Evolutionary conservation across 1,284 basidiomycete genomes (phyloP), one percentile per base, ranked within the genome.

Genomic region (Trichosporon coremiiforme): DNA sequence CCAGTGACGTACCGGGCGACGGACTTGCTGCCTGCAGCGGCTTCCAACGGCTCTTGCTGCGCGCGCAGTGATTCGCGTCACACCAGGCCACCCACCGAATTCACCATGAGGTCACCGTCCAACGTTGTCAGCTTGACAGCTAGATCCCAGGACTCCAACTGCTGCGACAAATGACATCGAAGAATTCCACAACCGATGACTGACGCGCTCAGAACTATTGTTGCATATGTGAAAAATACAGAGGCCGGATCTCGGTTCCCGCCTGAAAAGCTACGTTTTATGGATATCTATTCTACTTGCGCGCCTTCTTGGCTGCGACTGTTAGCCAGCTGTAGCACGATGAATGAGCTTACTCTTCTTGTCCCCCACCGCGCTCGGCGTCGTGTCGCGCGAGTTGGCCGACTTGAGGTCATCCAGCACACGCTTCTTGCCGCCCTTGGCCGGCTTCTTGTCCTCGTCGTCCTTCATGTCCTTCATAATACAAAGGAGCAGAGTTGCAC

Each of bases 401-500:
- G 78, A 76, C 73, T 84, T 84, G 66, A 84, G 70, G 41, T 85
- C 84, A 64, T 85, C 85, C 35, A 85, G 73, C 3, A 81, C 77
- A 33, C 85, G 81, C 76, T 85, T 85, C 84, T 82, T 83, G 67
- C 79, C 81, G 10, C 71, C 77, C 71, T 78, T 78, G n/a, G 78
- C 75, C 55, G 74, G 68, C 71, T 83, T 81, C 68, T 80, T 82
- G 41, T 91, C 91, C 76, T 91, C 90, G 38, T 78, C 80, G 50
- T 78, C 79, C 36, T 77, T 74, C 63, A 81, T 81, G 82, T 96
- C 95, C 86, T 97, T 97, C 85, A 95, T 90, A 72, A 98, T 92
- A 88, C 98, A 91, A 15, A 90, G 87, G 50, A 98, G 79, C 50
- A 99, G 82, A 8, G 96, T 98, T 75, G 91, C 92, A 76, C 95